Evolutionary conservation across 2,329 filamentous ascomycete species (phyloP).

Genomic region (Verticillium nonalfalfae): DNA sequence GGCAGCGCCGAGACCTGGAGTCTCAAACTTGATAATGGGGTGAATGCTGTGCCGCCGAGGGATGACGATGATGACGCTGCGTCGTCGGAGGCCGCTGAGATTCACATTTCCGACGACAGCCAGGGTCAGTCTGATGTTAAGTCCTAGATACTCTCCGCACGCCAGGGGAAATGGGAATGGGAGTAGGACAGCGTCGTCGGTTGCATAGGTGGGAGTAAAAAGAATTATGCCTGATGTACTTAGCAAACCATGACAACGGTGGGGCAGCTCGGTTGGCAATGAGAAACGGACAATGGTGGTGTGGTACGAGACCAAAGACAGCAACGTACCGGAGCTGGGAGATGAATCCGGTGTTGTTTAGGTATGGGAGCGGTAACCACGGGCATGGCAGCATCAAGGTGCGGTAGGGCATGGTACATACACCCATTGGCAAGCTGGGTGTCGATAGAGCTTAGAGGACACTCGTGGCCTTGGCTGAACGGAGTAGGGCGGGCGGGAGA

Average conservation of each 20-base stretch:
- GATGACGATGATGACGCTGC: conserved; percentile 24
- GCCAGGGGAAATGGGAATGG: background rate
- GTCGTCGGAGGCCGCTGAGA: conserved; percentile 42
- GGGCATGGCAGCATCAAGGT: background rate
- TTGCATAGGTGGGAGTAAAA: background rate
- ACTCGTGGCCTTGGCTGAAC: background rate
- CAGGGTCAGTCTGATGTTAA: conserved; percentile 1
- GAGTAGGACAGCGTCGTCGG: background rate
- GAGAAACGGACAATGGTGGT: background rate
- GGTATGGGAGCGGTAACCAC: background rate
- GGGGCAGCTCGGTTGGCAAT: background rate
- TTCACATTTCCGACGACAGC: conserved; percentile 38
- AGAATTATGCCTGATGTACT: background rate
- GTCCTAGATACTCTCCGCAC: background rate
- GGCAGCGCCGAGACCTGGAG: conserved; percentile 21
- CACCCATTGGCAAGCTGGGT: background rate
- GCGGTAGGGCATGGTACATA: background rate
- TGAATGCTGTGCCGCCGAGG: conserved; percentile 32
- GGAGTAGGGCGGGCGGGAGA: background rate
- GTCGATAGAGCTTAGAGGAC: background rate
- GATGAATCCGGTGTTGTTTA: background rate
- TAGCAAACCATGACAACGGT: background rate
- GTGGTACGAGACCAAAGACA: background rate
- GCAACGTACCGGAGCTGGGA: background rate
- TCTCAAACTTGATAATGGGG: conserved; percentile 19